These are phyloP conservation scores for Ustilago xerochloae DNA, from an alignment of 1,284 basidiomycete genomes.

Conservation along the genomic window DNA sequence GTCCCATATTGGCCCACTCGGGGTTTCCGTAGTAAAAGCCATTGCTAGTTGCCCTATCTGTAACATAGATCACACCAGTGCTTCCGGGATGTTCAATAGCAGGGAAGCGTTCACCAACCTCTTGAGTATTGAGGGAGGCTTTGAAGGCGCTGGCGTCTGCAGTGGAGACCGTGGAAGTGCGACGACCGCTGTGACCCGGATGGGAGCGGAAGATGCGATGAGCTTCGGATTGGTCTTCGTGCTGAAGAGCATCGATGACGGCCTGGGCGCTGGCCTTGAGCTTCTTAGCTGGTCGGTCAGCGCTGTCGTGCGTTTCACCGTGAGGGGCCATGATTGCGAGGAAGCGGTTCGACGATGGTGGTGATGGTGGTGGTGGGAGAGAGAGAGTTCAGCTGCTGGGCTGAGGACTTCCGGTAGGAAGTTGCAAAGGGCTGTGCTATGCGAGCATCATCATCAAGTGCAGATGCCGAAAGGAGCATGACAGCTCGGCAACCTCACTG, in stretches of 20 bases:
- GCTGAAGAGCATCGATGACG: constrained; percentile 25
- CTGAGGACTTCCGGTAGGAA: too few relatives aligned
- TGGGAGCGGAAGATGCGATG: constrained; percentile 60
- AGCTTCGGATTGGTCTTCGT: constrained; percentile 58
- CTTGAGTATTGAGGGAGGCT: constrained; percentile 5
- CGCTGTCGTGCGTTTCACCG: not conserved
- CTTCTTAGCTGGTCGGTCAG: constrained; percentile 19
- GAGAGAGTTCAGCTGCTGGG: not conserved
- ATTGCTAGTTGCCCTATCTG: constrained; percentile 56
- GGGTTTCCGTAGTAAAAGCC: constrained; percentile 57
- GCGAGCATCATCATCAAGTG: not conserved
- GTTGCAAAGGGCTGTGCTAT: too few relatives aligned
- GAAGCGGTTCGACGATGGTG: not conserved
- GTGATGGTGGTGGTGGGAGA: not conserved
- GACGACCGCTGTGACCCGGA: constrained; percentile 43
- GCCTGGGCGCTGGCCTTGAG: constrained; percentile 26
- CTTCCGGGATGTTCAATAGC: constrained; percentile 68
- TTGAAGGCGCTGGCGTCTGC: constrained; percentile 9
- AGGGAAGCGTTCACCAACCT: constrained; percentile 40
- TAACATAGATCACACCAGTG: constrained; percentile 72
- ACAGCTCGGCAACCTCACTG: not conserved
- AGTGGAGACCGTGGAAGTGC: constrained; percentile 16
- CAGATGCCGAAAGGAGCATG: not conserved
- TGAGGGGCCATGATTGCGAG: constrained; percentile 21
- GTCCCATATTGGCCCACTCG: constrained; percentile 52